Evolutionary conservation across 805 yeast genomes (phyloP), one percentile per base, ranked within the genome.

Genomic region (Candida bentonensis): DNA sequence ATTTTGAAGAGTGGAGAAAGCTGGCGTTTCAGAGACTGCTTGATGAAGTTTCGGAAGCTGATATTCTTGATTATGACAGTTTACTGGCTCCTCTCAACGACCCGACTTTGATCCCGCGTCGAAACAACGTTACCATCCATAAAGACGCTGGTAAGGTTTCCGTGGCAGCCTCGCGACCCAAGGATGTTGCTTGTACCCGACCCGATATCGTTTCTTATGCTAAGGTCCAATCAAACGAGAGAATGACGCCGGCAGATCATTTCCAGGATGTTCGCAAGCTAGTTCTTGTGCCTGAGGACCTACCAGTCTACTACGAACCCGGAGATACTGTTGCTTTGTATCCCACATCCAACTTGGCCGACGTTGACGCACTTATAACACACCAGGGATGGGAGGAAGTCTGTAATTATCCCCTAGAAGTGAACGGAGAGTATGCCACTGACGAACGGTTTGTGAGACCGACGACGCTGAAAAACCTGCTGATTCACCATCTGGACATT

Each of bases 221-320:
- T 0, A 62, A 51, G 7, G 68, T 88, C 4, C 45, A 49, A 0
- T 40, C 49, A 1, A 85, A 85, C 54, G 49, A 61, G 0, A 63
- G 95, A 46, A 64, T 92, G 15, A 89, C 97, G 0, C 59, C 73
- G 0, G 48, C 51, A 0, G 79, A 75, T 43, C 97, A 92, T 63
- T 86, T 85, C 63, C 97, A 92, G 60, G 97, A 92, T 58, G 94
- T 89, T 1, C 68, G 96, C 30, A 76, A 73, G 44, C 59, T 87
- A 13, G 55, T 58, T 0, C 64, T 85, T 15, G 59, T 64, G 22
- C 59, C 63, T 15, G 46, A 49, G 1, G 44, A 43, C 1, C 45
- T 46, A 13, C 21, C 53, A 1, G 53, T 68, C 13, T 47, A 53
- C 2, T 83, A 74, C 52, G 45, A 53, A 2, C 88, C 96, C 0